Evolutionary conservation across 2,329 filamentous ascomycete genomes (phyloP).

Genomic region (Colletotrichum camelliae): DNA sequence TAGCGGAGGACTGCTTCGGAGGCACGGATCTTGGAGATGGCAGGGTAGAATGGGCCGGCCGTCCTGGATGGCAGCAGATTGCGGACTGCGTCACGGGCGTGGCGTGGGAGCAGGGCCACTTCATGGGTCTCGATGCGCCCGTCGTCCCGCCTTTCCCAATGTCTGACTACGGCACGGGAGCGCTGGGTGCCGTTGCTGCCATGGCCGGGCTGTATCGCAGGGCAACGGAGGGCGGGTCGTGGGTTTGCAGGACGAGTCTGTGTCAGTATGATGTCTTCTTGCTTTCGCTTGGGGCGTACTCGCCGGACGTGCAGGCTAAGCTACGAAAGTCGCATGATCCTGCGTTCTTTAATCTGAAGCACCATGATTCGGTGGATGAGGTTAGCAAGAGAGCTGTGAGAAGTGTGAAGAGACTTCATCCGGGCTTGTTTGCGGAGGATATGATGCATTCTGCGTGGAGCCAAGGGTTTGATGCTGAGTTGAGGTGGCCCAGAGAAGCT

Average conservation of each 20-base stretch:
- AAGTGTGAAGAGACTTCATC: constrained; percentile 49
- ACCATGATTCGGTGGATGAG: constrained; percentile 64
- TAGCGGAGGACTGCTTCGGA: constrained; percentile 70
- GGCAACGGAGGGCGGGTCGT: constrained; percentile 36
- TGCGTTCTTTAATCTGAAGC: constrained; percentile 58
- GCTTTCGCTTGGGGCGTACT: constrained; percentile 49
- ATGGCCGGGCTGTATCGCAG: constrained; percentile 37
- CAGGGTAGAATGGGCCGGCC: constrained; percentile 54
- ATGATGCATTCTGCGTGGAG: constrained; percentile 35
- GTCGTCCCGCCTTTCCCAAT: constrained; percentile 64
- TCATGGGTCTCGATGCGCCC: constrained; percentile 60
- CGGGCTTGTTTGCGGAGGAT: constrained; percentile 32
- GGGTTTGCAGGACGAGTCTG: constrained; percentile 37
- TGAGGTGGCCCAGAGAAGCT: constrained; percentile 44
- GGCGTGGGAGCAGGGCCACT: constrained; percentile 55
- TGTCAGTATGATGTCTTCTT: constrained; percentile 42
- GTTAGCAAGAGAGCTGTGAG: constrained; percentile 59
- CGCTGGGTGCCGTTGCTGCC: constrained; percentile 36
- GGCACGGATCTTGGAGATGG: constrained; percentile 47
- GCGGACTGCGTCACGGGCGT: constrained; percentile 63
- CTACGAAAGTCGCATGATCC: constrained; percentile 52
- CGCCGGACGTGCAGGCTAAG: constrained; percentile 49
- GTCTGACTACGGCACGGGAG: constrained; percentile 46
- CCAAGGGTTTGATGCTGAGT: constrained; percentile 34
- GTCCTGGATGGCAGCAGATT: constrained; percentile 69